phyloP scores from a whole-genome alignment of 306 rosid species.

The Aeschynomene evenia region DNA sequence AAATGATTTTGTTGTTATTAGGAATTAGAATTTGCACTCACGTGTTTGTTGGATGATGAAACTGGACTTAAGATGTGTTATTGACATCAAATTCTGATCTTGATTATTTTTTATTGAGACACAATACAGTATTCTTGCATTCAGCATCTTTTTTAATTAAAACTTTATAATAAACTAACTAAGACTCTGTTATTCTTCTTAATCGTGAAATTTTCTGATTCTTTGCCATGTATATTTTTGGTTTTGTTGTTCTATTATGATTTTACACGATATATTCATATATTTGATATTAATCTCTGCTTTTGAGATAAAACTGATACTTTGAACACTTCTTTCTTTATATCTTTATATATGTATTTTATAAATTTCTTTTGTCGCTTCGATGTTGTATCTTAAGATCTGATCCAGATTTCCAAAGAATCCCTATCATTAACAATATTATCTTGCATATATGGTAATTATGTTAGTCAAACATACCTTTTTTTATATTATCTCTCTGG shows the following conservation, averaged over 20 bases:
- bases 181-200: not conserved
- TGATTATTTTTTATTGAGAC: constrained; percentile 13
- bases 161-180: not conserved
- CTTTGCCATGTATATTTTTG: not conserved
- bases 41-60: constrained; percentile 18
- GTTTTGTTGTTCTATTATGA: constrained; percentile 6
- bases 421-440: not conserved
- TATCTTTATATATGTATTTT: not conserved
- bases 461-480: not conserved
- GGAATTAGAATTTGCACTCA: not conserved
- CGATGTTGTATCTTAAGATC: not conserved
- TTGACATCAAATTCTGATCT: constrained; percentile 6
- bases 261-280: not conserved
- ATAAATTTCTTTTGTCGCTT: not conserved
- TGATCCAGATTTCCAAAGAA: not conserved
- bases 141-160: not conserved
- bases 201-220: not conserved
- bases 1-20: not conserved
- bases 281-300: constrained; percentile 1
- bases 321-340: constrained; percentile 9
- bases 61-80: not conserved
- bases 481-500: not conserved
- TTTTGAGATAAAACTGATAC: not conserved
- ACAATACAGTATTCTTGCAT: not conserved
- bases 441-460: constrained; percentile 11